Evolutionary conservation across 345 rosid genomes (phyloP).

Genomic region (Turnera subulata): DNA sequence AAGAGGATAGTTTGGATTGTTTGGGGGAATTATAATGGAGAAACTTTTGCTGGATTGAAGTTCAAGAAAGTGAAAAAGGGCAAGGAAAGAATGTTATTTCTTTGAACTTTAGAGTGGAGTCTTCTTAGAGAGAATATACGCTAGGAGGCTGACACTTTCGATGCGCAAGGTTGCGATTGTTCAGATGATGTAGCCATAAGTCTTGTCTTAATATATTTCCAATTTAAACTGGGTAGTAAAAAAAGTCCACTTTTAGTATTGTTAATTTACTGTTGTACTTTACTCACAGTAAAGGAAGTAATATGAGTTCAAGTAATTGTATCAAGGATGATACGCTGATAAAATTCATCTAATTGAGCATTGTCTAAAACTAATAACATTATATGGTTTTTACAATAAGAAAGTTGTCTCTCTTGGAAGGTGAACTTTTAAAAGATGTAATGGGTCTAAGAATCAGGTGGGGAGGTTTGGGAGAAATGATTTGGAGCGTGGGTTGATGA

Average conservation of each 20-base stretch:
- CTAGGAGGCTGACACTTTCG: background rate
- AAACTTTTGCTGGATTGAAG: constrained; percentile 34
- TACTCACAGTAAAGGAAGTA: no score
- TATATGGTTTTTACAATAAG: no score
- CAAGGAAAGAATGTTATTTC: background rate
- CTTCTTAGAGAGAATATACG: constrained; percentile 4
- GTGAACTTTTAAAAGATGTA: no score
- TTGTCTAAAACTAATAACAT: no score
- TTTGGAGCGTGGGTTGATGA: constrained; percentile 46
- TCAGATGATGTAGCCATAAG: background rate
- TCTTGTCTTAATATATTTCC: background rate
- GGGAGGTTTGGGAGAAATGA: constrained; percentile 42
- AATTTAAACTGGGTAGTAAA: no score
- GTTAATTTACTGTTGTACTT: no score
- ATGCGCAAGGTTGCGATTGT: background rate
- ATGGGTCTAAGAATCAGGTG: background rate
- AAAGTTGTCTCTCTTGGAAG: no score
- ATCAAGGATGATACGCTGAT: no score
- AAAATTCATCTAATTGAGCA: no score
- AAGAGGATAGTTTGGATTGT: constrained; percentile 28
- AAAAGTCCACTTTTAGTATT: background rate
- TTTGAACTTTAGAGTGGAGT: no score
- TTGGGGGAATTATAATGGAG: constrained; percentile 7
- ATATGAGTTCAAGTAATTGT: no score
- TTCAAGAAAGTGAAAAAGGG: constrained; percentile 23